phyloP scores from a whole-genome alignment of 2,329 filamentous ascomycete species.

The Tolypocladium paradoxum region DNA sequence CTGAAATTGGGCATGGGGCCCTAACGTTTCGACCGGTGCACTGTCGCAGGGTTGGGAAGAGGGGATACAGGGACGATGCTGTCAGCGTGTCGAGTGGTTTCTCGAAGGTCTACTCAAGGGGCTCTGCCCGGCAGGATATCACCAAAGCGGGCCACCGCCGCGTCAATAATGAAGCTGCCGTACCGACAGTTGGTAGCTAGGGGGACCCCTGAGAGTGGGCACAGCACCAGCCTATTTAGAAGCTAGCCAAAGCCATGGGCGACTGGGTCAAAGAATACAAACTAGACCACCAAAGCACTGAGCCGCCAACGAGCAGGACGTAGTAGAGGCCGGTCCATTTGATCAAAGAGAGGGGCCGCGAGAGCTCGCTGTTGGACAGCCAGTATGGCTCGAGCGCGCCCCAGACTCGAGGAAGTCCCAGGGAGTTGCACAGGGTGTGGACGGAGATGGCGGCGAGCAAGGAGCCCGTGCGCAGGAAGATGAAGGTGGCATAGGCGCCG shows the following conservation, averaged over 20 bases:
- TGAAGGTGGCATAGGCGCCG: constrained; percentile 83
- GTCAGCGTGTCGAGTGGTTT: background rate
- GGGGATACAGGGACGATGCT: background rate
- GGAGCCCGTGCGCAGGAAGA: constrained; percentile 78
- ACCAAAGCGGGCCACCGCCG: background rate
- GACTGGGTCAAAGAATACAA: constrained; percentile 62
- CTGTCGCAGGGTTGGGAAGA: background rate
- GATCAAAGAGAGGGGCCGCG: constrained; percentile 11
- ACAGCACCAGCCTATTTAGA: constrained; percentile 7
- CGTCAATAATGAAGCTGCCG: background rate
- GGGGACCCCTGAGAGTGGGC: background rate
- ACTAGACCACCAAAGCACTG: constrained; percentile 57
- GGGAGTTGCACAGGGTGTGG: constrained; percentile 86
- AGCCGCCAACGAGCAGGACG: constrained; percentile 59
- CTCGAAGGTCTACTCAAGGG: background rate
- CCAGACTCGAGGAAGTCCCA: constrained; percentile 81
- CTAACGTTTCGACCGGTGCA: background rate
- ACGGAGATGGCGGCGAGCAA: constrained; percentile 63
- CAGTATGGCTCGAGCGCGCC: constrained; percentile 55
- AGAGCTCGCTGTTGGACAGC: constrained; percentile 15
- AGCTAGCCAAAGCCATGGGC: constrained; percentile 16
- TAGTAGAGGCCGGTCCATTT: constrained; percentile 76
- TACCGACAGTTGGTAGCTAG: background rate
- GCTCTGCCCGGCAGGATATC: no score
- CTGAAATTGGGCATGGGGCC: constrained; percentile 18